Evolutionary conservation across 1,284 basidiomycete genomes (phyloP).

Genomic region (Cystobasidium pallidum): DNA sequence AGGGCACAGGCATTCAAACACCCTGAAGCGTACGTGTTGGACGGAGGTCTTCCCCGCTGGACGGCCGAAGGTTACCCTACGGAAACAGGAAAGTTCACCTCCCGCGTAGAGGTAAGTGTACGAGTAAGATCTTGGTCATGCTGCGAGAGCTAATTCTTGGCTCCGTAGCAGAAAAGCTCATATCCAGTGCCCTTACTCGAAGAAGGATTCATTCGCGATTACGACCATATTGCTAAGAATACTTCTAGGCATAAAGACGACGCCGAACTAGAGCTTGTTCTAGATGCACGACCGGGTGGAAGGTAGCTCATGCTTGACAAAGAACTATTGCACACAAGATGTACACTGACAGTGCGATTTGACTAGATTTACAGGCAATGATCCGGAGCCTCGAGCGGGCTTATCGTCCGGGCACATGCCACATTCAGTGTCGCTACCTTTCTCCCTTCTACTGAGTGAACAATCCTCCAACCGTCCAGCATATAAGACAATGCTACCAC

Average conservation of each 20-base stretch:
- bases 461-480: slow-evolving; percentile 55
- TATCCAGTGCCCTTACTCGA: slow-evolving; percentile 46
- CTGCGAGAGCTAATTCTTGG: background rate
- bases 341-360: background rate
- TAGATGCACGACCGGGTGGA: slow-evolving; percentile 81
- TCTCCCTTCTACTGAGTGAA: slow-evolving; percentile 71
- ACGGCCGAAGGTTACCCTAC: slow-evolving; percentile 68
- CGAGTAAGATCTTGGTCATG: background rate
- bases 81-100: slow-evolving; percentile 59
- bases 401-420: slow-evolving; percentile 94
- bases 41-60: slow-evolving; percentile 88
- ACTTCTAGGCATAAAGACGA: slow-evolving; percentile 61
- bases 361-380: slow-evolving; percentile 73
- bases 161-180: slow-evolving; percentile 29
- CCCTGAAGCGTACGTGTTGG: slow-evolving; percentile 76
- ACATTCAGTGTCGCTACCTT: slow-evolving; percentile 80
- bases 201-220: slow-evolving; percentile 58
- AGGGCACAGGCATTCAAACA: slow-evolving; percentile 71
- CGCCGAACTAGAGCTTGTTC: slow-evolving; percentile 68
- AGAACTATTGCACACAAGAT: background rate
- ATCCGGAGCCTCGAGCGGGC: slow-evolving; percentile 85
- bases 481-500: slow-evolving; percentile 69
- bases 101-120: slow-evolving; percentile 5
- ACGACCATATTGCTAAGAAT: slow-evolving; percentile 80
- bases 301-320: slow-evolving; percentile 63